These are phyloP conservation scores for Tylopilus sp. DNA, from an alignment of 1,284 basidiomycete genomes.

Conservation along the genomic window DNA sequence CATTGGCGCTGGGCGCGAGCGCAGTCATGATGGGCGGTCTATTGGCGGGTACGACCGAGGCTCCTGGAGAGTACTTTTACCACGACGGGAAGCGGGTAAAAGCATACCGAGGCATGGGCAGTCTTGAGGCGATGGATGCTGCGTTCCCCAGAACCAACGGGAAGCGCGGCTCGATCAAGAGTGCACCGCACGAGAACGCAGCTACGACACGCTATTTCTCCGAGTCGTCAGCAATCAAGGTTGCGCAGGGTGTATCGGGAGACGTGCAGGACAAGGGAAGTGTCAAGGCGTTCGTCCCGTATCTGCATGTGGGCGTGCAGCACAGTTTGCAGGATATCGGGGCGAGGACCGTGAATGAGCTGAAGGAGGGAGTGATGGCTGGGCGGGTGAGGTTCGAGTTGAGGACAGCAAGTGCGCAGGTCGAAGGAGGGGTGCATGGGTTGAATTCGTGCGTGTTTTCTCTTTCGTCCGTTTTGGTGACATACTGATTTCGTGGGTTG, in stretches of 20 bases:
- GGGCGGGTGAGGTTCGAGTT: conserved; percentile 88
- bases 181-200: conserved; percentile 78
- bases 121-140: conserved; percentile 94
- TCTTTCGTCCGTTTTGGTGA: not conserved
- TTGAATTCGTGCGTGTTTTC: conserved; percentile 69
- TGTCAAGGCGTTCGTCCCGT: conserved; percentile 87
- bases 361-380: conserved; percentile 60
- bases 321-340: conserved; percentile 97
- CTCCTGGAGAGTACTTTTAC: conserved; percentile 98
- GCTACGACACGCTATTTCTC: conserved; percentile 98
- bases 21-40: conserved; percentile 99
- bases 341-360: conserved; percentile 59
- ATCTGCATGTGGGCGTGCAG: conserved; percentile 89
- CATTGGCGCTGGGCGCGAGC: conserved; percentile 87
- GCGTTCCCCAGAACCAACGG: conserved; percentile 39
- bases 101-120: conserved; percentile 98
- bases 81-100: conserved; percentile 99
- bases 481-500: not conserved
- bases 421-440: conserved; percentile 95
- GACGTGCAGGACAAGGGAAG: conserved; percentile 98
- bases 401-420: conserved; percentile 91
- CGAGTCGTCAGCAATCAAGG: conserved; percentile 92
- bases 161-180: conserved; percentile 42
- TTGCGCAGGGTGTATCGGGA: conserved; percentile 95
- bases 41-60: conserved; percentile 94